Evolutionary conservation across 2,329 filamentous ascomycete species (phyloP).

Genomic region (Decorospora gaudefroyi): DNA sequence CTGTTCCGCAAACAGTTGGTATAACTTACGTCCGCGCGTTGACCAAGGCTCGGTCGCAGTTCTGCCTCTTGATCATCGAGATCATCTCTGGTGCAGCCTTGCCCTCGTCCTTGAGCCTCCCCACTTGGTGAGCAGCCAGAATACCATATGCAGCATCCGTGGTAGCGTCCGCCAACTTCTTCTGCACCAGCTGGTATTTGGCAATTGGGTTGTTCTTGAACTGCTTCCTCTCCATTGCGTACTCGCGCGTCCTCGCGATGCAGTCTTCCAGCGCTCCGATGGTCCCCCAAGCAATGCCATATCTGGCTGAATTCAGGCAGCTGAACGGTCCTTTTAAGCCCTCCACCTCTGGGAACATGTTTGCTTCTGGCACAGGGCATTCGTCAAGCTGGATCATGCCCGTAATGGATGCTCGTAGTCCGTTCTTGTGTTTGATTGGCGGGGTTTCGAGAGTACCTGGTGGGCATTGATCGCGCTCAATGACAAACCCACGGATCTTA

Average conservation of each 20-base stretch:
- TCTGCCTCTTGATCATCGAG: conserved; percentile 93
- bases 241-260: conserved; percentile 76
- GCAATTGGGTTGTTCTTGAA: conserved; percentile 96
- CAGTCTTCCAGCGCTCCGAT: conserved; percentile 96
- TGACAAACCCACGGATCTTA: conserved; percentile 90
- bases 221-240: conserved; percentile 90
- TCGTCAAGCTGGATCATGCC: conserved; percentile 97
- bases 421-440: conserved; percentile 91
- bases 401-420: conserved; percentile 87
- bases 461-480: conserved; percentile 84
- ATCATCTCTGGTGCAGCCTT: conserved; percentile 95
- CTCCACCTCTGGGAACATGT: conserved; percentile 92
- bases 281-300: conserved; percentile 90
- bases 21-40: conserved; percentile 68
- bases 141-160: conserved; percentile 92
- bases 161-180: conserved; percentile 90
- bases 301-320: conserved; percentile 90
- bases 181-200: conserved; percentile 95
- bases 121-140: conserved; percentile 88
- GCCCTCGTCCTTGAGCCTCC: conserved; percentile 88
- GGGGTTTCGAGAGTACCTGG: conserved; percentile 90
- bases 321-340: conserved; percentile 88
- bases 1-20: not conserved
- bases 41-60: conserved; percentile 85
- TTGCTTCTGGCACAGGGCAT: conserved; percentile 82